Evolutionary conservation across 2,329 filamentous ascomycete species (phyloP).

Genomic region (Nothopassalora personata): DNA sequence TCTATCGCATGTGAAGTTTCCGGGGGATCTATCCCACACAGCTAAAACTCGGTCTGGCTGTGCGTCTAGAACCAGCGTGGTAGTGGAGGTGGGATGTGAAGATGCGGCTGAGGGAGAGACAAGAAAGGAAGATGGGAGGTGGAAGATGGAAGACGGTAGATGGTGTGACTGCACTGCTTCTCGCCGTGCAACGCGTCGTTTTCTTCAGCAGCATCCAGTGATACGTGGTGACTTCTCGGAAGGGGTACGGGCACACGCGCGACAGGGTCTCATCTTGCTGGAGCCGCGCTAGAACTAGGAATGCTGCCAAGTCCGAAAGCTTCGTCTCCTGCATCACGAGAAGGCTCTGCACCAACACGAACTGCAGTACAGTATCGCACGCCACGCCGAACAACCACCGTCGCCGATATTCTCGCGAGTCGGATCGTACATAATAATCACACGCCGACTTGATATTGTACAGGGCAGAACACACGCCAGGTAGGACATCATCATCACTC

Average conservation of each 20-base stretch:
- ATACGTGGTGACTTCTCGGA: conserved; percentile 3
- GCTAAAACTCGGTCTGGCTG: background rate
- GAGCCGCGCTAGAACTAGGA: background rate
- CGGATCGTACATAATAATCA: background rate
- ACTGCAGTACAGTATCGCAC: too few species aligned
- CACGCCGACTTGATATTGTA: background rate
- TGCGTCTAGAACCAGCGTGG: background rate
- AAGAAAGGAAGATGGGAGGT: background rate
- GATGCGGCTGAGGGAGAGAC: conserved; percentile 1
- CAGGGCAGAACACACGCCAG: background rate
- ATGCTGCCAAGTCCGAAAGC: background rate
- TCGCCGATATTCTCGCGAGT: background rate
- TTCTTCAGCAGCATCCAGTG: background rate
- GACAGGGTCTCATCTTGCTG: background rate
- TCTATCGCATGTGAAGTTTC: background rate
- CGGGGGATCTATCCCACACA: background rate
- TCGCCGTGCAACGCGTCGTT: background rate
- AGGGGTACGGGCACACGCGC: background rate
- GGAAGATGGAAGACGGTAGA: background rate
- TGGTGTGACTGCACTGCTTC: background rate
- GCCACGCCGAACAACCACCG: background rate
- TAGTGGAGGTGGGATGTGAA: background rate
- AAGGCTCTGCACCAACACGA: background rate
- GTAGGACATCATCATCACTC: conserved; percentile 4
- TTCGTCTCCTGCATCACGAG: background rate